Evolutionary conservation across 306 rosid genomes (phyloP).

Genomic region (Sphenostylis stenocarpa): DNA sequence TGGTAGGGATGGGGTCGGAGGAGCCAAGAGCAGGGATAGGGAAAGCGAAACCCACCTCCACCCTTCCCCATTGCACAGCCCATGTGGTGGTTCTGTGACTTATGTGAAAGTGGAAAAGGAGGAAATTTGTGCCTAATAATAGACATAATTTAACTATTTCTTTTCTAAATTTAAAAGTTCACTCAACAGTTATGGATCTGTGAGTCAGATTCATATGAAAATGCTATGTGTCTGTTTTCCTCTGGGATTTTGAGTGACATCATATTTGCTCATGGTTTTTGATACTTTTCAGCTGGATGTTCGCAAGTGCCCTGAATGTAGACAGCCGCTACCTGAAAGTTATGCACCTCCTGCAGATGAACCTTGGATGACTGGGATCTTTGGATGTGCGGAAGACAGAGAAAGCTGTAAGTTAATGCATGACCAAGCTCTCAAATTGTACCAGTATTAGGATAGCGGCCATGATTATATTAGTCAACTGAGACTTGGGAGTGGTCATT

Average conservation of each 20-base stretch:
- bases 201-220: background rate
- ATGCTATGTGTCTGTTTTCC: background rate
- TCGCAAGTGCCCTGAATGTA: slow-evolving; percentile 82
- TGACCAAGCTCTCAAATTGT: slow-evolving; percentile 11
- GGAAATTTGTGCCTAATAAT: background rate
- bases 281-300: slow-evolving; percentile 59
- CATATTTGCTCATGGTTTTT: slow-evolving; percentile 6
- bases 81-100: background rate
- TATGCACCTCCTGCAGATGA: slow-evolving; percentile 91
- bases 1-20: no score
- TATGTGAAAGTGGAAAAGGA: background rate
- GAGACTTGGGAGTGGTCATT: background rate
- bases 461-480: slow-evolving; percentile 12
- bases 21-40: background rate
- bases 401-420: slow-evolving; percentile 78
- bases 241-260: background rate
- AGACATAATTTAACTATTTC: background rate
- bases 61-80: background rate
- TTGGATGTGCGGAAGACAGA: slow-evolving; percentile 82
- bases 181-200: background rate
- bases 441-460: slow-evolving; percentile 3
- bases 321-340: slow-evolving; percentile 92
- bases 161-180: background rate
- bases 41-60: background rate
- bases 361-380: slow-evolving; percentile 96